A percentile compares a stretch with the other conserved stretches of the same genome.
These are phyloP conservation scores for Platismatia glauca DNA, from an alignment of 495 filamentous ascomycete species.

Conservation along the genomic window DNA sequence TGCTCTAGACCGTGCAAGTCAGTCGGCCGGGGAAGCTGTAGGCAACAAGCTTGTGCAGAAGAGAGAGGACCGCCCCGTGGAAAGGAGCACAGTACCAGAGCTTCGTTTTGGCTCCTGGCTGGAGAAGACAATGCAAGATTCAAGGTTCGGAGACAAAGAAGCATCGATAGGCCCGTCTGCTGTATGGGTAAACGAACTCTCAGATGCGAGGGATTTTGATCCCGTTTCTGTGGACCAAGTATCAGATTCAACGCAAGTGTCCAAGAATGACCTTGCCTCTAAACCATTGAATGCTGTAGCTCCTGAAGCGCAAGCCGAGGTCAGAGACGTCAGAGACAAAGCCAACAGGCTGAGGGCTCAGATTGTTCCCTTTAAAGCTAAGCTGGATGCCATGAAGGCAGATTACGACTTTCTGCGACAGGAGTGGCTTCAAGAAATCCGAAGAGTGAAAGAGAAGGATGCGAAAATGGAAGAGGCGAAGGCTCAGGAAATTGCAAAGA, in stretches of 20 bases:
- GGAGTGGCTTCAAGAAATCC: conserved; percentile 18
- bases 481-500: neutral
- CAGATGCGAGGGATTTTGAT: neutral
- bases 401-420: conserved; percentile 16
- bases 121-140: neutral
- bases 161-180: neutral
- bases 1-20: conserved; percentile 6
- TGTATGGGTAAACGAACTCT: conserved; percentile 1
- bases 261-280: neutral
- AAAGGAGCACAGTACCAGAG: neutral
- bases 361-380: conserved; percentile 22
- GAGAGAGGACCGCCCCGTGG: neutral
- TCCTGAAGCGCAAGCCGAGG: neutral
- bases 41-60: conserved; percentile 2
- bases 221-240: neutral
- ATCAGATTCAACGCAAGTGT: neutral
- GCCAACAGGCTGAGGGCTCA: conserved; percentile 20
- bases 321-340: neutral
- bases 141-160: neutral
- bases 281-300: neutral
- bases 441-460: conserved; percentile 10
- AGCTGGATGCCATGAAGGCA: conserved; percentile 15
- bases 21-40: conserved; percentile 21
- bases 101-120: neutral
- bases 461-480: conserved; percentile 38